Conservation (phyloP, 768 basidiomycete species). For the Trametes elegans region DNA sequence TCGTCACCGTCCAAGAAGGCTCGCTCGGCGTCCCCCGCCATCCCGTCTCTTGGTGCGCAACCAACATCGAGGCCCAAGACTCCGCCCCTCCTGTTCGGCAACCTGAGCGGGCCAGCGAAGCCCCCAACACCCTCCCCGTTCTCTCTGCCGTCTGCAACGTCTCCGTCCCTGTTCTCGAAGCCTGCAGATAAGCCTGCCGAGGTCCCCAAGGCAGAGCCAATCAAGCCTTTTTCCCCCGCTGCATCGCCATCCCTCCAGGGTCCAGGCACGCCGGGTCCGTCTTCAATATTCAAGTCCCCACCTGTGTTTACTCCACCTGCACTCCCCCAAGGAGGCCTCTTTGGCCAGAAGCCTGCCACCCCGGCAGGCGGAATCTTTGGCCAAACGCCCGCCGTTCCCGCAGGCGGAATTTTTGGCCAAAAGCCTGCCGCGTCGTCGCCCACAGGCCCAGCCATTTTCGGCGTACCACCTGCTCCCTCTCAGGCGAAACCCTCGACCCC, state of each 20-base stretch:
- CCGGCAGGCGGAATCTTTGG: not conserved
- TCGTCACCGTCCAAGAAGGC: constrained; percentile 4
- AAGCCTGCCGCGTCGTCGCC: too few relatives aligned
- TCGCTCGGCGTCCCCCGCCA: not conserved
- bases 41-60: constrained; percentile 10
- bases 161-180: not conserved
- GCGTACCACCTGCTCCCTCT: not conserved
- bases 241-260: not conserved
- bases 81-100: constrained; percentile 39
- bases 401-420: too few relatives aligned
- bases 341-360: constrained; percentile 8
- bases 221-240: not conserved
- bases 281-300: constrained; percentile 6
- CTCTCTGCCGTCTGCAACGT: not conserved
- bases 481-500: constrained; percentile 2
- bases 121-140: constrained; percentile 11
- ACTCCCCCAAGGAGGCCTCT: not conserved
- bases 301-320: constrained; percentile 7
- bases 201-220: not conserved
- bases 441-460: too few relatives aligned
- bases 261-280: not conserved
- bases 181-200: not conserved
- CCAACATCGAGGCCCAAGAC: constrained; percentile 43
- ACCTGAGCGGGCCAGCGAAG: constrained; percentile 3
- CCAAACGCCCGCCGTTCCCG: too few relatives aligned